phyloP scores from a whole-genome alignment of 106 monocot species.

The Allium cepa region DNA sequence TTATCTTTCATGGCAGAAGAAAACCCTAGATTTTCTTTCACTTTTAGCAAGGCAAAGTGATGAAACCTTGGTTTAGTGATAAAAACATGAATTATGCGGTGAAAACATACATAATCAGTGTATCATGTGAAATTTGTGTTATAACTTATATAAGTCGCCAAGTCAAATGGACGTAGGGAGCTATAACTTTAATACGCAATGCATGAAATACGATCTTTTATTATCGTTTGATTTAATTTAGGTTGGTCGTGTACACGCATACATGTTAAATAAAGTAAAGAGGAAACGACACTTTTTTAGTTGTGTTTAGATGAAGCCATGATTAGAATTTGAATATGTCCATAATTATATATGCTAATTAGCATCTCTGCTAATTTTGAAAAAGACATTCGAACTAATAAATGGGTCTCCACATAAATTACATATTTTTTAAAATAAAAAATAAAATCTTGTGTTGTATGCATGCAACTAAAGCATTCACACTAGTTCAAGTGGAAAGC shows the following conservation, averaged over 20 bases:
- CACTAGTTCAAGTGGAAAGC: not conserved
- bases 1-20: no score
- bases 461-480: not conserved
- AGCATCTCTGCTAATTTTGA: not conserved
- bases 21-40: no score
- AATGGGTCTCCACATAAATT: not conserved
- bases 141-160: no score
- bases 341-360: not conserved
- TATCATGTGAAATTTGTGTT: no score
- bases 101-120: no score
- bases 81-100: no score
- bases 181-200: not conserved
- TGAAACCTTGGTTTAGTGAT: no score
- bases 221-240: not conserved
- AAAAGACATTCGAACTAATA: constrained; percentile 4
- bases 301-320: not conserved
- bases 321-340: not conserved
- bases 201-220: not conserved
- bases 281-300: not conserved
- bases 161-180: not conserved
- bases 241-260: not conserved
- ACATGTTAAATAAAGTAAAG: no score
- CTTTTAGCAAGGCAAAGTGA: no score
- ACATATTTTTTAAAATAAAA: no score
- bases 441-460: not conserved